Percentiles rank a stretch among this genome's conserved stretches.
Conservation (phyloP, 345 rosid genomes). For the Corchorus olitorius region DNA sequence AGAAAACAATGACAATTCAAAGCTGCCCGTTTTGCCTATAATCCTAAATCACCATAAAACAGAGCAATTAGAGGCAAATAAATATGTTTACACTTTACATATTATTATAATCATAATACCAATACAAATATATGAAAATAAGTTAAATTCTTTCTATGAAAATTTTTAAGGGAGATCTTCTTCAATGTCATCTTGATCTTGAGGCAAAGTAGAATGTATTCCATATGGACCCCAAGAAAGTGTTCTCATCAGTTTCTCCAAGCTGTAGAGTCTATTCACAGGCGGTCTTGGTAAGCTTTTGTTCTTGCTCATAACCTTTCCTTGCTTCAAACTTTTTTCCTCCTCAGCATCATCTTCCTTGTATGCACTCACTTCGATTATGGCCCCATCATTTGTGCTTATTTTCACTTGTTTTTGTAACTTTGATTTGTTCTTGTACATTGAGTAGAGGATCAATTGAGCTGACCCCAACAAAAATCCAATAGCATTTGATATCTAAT, state of each 20-base stretch:
- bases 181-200: neutral
- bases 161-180: neutral
- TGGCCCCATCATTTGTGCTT: neutral
- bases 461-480: conserved; percentile 50
- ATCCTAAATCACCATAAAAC: too few species aligned
- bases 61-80: too few species aligned
- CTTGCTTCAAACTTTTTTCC: neutral
- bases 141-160: too few species aligned
- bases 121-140: too few species aligned
- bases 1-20: too few species aligned
- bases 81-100: too few species aligned
- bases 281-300: neutral
- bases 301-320: neutral
- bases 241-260: conserved; percentile 1
- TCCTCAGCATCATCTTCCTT: neutral
- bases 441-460: conserved; percentile 44
- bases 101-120: too few species aligned
- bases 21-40: too few species aligned
- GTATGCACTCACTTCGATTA: neutral
- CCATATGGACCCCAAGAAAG: conserved; percentile 12
- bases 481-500: conserved; percentile 46
- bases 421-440: conserved; percentile 35
- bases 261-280: neutral
- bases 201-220: neutral
- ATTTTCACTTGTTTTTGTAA: neutral